Percentiles rank a stretch among this genome's conserved stretches.
Evolutionary conservation across 345 rosid genomes (phyloP).

Genomic region (Murraya paniculata): DNA sequence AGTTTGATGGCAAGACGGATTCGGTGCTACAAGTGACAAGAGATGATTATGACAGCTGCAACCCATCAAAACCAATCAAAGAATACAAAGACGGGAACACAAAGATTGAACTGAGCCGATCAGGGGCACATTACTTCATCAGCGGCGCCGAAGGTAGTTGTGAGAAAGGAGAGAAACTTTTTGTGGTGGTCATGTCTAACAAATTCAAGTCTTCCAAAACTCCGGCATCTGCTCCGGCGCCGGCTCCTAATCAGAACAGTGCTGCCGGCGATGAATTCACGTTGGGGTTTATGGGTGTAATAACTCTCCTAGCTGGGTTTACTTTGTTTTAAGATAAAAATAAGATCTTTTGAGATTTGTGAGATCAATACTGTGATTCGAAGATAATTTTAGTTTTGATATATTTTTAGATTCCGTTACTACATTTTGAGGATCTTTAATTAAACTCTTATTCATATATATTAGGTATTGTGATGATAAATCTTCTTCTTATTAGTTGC

Average conservation of each 20-base stretch:
- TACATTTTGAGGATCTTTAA: background rate
- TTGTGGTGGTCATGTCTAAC: slow-evolving; percentile 41
- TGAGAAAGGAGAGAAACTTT: slow-evolving; percentile 43
- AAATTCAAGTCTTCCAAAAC: slow-evolving; percentile 1
- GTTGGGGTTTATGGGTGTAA: background rate
- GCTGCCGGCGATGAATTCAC: background rate
- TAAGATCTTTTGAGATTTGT: background rate
- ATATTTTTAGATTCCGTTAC: background rate
- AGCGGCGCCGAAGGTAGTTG: slow-evolving; percentile 55
- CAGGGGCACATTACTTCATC: slow-evolving; percentile 57
- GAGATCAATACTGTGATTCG: background rate
- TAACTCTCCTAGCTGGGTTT: background rate
- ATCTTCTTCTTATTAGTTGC: background rate
- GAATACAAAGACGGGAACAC: slow-evolving; percentile 42
- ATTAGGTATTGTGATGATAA: background rate
- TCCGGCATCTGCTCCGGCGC: slow-evolving; percentile 4
- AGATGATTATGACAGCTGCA: slow-evolving; percentile 44
- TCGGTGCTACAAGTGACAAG: slow-evolving; percentile 53
- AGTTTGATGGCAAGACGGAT: slow-evolving; percentile 41
- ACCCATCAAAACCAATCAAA: slow-evolving; percentile 36
- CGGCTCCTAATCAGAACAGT: slow-evolving; percentile 12
- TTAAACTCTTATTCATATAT: background rate
- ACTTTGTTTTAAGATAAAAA: background rate
- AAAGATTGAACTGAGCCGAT: slow-evolving; percentile 33
- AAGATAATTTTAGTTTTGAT: background rate